phyloP scores from a whole-genome alignment of 805 yeast genomes.

The Yarrowia bubula region DNA sequence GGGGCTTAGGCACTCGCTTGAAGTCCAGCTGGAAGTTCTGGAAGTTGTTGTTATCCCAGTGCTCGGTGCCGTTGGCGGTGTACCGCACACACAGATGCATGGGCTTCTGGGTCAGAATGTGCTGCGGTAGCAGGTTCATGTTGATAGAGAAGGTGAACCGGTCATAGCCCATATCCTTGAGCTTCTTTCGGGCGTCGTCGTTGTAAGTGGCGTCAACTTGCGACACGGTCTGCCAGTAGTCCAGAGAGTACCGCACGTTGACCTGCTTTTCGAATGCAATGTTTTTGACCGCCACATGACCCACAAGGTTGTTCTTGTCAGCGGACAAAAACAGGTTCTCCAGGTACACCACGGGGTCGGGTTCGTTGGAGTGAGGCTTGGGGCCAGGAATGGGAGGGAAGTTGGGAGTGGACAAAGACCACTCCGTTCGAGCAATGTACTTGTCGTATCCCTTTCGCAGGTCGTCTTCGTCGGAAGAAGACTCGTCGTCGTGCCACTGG shows the following conservation, averaged over 20 bases:
- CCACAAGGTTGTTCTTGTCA: slow-evolving; percentile 59
- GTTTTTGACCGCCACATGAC: slow-evolving; percentile 78
- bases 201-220: slow-evolving; percentile 65
- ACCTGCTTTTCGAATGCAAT: slow-evolving; percentile 66
- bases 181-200: slow-evolving; percentile 46
- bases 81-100: slow-evolving; percentile 60
- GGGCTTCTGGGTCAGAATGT: slow-evolving; percentile 35
- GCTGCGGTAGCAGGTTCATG: slow-evolving; percentile 38
- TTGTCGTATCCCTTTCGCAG: slow-evolving; percentile 31
- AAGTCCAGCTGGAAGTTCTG: slow-evolving; percentile 58
- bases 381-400: slow-evolving; percentile 34
- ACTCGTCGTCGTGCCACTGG: slow-evolving; percentile 35
- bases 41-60: slow-evolving; percentile 73
- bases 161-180: slow-evolving; percentile 46
- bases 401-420: slow-evolving; percentile 40
- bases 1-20: slow-evolving; percentile 33
- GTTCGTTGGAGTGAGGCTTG: slow-evolving; percentile 26
- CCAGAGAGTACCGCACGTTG: slow-evolving; percentile 68
- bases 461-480: slow-evolving; percentile 34
- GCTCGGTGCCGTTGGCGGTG: slow-evolving; percentile 49
- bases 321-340: slow-evolving; percentile 61
- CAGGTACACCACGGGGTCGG: slow-evolving; percentile 51
- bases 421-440: slow-evolving; percentile 33
- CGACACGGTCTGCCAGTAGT: slow-evolving; percentile 72
- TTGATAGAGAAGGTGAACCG: slow-evolving; percentile 65